Conservation (phyloP, 441 rosid species). For the Gossypium lobatum region DNA sequence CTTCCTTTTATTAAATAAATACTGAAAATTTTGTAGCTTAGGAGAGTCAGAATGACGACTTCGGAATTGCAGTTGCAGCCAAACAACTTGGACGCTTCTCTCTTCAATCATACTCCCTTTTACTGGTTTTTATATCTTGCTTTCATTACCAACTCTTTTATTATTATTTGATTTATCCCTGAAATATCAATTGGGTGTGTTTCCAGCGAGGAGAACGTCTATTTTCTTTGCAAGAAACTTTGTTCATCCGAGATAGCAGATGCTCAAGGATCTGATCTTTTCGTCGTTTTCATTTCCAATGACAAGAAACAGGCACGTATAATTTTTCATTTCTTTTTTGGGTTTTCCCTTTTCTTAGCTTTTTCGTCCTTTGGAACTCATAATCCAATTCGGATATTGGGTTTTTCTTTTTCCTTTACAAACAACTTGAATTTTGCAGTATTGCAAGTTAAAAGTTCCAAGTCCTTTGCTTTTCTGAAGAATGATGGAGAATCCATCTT, state of each 20-base stretch:
- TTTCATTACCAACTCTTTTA: neutral
- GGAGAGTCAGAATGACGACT: conserved; percentile 9
- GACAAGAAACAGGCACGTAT: conserved; percentile 74
- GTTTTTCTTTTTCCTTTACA: neutral
- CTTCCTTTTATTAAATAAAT: neutral
- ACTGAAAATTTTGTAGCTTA: neutral
- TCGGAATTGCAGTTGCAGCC: conserved; percentile 19
- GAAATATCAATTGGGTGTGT: neutral
- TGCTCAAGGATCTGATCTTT: conserved; percentile 59
- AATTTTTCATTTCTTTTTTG: conserved; percentile 4
- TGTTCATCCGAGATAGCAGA: conserved; percentile 45
- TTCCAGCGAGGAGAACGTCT: conserved; percentile 72
- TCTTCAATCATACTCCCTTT: conserved; percentile 51
- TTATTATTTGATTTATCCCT: neutral
- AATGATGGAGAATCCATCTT: neutral
- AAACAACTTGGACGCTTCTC: conserved; percentile 26
- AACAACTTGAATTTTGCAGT: neutral
- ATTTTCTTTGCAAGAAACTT: conserved; percentile 62
- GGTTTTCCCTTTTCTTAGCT: neutral
- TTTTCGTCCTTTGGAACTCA: neutral
- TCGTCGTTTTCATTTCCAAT: conserved; percentile 68
- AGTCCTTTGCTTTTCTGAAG: neutral
- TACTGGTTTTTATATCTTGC: conserved; percentile 44
- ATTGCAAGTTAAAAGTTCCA: neutral
- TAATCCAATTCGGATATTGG: neutral